Conservation (phyloP, 2,329 filamentous ascomycete genomes). For the Leptographium procerum region DNA sequence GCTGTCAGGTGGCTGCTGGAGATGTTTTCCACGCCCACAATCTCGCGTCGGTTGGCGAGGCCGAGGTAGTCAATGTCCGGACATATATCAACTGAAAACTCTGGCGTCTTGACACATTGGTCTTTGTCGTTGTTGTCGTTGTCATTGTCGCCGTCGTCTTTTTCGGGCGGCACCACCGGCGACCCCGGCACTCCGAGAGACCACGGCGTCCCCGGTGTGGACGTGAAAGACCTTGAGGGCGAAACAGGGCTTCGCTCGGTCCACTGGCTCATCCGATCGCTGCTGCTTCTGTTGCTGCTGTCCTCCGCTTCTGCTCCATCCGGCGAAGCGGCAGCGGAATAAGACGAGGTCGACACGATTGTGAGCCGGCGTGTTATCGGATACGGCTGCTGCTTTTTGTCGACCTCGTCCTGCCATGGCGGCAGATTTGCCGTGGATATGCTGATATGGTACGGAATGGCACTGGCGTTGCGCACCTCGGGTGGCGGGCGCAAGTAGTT, state of each 20-base stretch:
- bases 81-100: slow-evolving; percentile 28
- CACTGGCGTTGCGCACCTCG: slow-evolving; percentile 46
- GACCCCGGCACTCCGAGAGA: too few species aligned
- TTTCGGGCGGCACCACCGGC: too few species aligned
- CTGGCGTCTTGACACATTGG: background rate
- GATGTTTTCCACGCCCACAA: slow-evolving; percentile 6
- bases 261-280: too few species aligned
- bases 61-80: slow-evolving; percentile 47
- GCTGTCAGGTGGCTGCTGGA: slow-evolving; percentile 1
- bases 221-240: background rate
- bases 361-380: background rate
- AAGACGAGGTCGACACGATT: background rate
- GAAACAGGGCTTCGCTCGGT: too few species aligned
- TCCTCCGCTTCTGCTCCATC: background rate
- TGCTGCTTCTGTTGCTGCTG: background rate
- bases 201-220: background rate
- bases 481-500: slow-evolving; percentile 45
- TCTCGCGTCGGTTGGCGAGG: slow-evolving; percentile 22
- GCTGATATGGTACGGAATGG: slow-evolving; percentile 45
- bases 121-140: background rate
- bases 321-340: background rate
- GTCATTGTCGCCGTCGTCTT: background rate
- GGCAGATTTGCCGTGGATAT: slow-evolving; percentile 30
- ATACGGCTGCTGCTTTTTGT: background rate
- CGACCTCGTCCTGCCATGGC: slow-evolving; percentile 29